These are phyloP conservation scores for Halophytophthora polymorphica DNA, from an alignment of 352 stramenopile genomes.

Conservation along the genomic window DNA sequence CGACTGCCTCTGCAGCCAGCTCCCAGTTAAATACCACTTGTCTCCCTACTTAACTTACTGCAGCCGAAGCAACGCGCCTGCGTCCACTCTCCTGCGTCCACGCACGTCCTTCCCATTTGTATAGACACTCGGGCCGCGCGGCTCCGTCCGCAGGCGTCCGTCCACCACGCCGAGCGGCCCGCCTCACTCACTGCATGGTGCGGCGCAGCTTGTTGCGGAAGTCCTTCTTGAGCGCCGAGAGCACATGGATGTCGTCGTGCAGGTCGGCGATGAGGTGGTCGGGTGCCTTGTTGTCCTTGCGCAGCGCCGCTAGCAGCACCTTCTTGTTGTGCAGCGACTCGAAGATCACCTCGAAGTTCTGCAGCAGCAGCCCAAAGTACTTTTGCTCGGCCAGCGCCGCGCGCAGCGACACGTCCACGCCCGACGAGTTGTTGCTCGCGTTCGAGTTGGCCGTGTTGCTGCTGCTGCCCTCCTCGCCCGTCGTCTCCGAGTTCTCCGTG, in stretches of 20 bases:
- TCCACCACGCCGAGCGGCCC: too few species aligned
- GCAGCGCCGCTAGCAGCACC: slow-evolving; percentile 62
- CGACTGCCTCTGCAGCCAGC: too few species aligned
- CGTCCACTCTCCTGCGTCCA: too few species aligned
- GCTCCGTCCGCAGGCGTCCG: too few species aligned
- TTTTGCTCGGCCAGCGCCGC: slow-evolving; percentile 75
- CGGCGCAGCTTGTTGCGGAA: slow-evolving; percentile 72
- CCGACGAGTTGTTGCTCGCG: slow-evolving; percentile 37
- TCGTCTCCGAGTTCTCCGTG: slow-evolving; percentile 81
- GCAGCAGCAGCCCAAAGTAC: slow-evolving; percentile 74
- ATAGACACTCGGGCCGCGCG: too few species aligned
- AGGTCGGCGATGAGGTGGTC: slow-evolving; percentile 74
- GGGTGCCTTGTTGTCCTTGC: slow-evolving; percentile 62
- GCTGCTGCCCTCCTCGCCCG: slow-evolving; percentile 53
- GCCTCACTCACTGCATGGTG: slow-evolving; percentile 41
- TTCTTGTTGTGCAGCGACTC: slow-evolving; percentile 86
- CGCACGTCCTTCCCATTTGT: too few species aligned
- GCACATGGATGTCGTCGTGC: slow-evolving; percentile 78
- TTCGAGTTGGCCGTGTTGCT: slow-evolving; percentile 53
- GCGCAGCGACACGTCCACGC: slow-evolving; percentile 37
- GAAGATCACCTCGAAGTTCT: slow-evolving; percentile 85
- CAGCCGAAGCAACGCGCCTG: too few species aligned
- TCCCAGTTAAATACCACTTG: too few species aligned
- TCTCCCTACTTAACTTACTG: too few species aligned
- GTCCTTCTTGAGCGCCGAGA: slow-evolving; percentile 76